phyloP scores from a whole-genome alignment of 805 yeast species.

The Clavispora phyllophila region DNA sequence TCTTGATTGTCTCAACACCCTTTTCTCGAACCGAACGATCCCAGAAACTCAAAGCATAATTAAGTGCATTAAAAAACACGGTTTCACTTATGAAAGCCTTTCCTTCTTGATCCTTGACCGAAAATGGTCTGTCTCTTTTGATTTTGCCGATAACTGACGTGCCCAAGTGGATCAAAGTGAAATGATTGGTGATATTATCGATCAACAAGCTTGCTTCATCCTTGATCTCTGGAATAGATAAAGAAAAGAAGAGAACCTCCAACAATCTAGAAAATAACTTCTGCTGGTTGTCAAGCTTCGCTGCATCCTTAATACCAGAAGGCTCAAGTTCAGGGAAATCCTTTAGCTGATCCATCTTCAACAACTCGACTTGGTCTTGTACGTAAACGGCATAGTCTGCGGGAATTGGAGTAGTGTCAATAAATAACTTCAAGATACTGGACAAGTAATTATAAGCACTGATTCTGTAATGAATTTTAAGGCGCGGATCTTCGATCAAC shows the following conservation, averaged over 20 bases:
- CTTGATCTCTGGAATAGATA: constrained; percentile 65
- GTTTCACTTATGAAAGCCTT: constrained; percentile 62
- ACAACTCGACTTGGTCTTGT: constrained; percentile 43
- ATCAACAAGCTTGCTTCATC: constrained; percentile 64
- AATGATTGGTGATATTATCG: constrained; percentile 69
- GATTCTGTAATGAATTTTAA: constrained; percentile 60
- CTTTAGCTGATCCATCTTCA: constrained; percentile 36
- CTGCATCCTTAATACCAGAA: constrained; percentile 42
- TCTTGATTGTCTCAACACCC: constrained; percentile 63
- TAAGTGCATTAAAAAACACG: constrained; percentile 67
- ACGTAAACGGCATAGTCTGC: constrained; percentile 39
- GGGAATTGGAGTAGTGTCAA: constrained; percentile 52
- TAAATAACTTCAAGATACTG: constrained; percentile 59
- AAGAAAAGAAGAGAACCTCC: constrained; percentile 69
- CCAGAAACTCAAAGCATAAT: constrained; percentile 76
- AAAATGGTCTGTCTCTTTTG: constrained; percentile 63
- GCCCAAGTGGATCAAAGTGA: constrained; percentile 71
- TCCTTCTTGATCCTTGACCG: constrained; percentile 78
- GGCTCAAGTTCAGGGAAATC: constrained; percentile 32
- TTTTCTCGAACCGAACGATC: constrained; percentile 62
- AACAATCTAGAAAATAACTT: constrained; percentile 58
- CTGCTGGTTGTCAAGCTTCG: constrained; percentile 55
- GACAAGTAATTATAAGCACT: constrained; percentile 75
- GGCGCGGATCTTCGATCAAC: constrained; percentile 63
- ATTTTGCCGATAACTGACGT: constrained; percentile 65